Evolutionary conservation across 768 basidiomycete genomes (phyloP), one percentile per base, ranked within the genome.

Genomic region (Rhodotorula babjevae): DNA sequence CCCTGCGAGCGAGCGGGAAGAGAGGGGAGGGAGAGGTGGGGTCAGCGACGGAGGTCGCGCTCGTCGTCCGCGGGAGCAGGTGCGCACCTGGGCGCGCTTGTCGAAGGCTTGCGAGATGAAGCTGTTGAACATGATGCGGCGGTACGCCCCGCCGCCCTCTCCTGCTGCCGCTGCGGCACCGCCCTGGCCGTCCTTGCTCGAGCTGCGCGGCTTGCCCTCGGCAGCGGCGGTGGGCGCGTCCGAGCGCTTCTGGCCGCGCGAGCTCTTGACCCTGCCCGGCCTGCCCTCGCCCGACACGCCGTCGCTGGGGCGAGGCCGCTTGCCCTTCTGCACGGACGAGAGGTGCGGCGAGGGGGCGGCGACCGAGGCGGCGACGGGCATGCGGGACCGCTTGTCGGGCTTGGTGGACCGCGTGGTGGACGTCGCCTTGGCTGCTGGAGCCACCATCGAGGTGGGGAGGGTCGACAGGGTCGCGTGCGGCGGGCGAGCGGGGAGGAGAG

Each of bases 21-120:
- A 49, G 23, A n/a, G n/a, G n/a, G 21, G 25, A 49, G 23, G 5
- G 36, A 36, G 16, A 31, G 44, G n/a, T n/a, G n/a, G n/a, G n/a
- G 66, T 55, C n/a, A 68, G 58, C 18, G 18, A 31, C 14, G 42
- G n/a, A 29, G 18, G 15, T 49, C 69, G 31, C 70, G 60, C 68
- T 29, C 25, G n/a, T 40, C 63, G 71, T 58, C 50, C 67, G 42
- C 68, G 72, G 44, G 63, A 57, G 61, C 49, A n/a, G 3, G 2
- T 3, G 73, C 87, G 76, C 77, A 92, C 92, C 76, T 86, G 83
- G 23, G 84, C 79, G 79, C 90, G 91, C 79, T 90, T 87, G 60
- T 87, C 86, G 49, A 95, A 82, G 10, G 92, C 90, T 78, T 91
- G 90, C 76, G 87, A 87, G 40, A 94, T 86, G 71, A 90, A 93